These are phyloP conservation scores for Fusarium begoniae DNA, from an alignment of 2,329 filamentous ascomycete species.

Conservation along the genomic window DNA sequence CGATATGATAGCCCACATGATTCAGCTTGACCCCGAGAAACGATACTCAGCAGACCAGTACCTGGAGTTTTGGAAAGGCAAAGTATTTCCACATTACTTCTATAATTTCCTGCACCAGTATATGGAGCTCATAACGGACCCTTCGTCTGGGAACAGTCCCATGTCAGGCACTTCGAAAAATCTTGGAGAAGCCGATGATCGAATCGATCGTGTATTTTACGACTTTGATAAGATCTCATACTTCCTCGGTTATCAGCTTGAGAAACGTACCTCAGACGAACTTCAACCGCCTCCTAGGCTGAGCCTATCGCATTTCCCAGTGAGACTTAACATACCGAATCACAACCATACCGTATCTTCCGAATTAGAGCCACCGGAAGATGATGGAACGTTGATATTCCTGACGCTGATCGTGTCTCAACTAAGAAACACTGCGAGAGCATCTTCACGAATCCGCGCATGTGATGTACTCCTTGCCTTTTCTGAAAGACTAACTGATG, in stretches of 20 bases:
- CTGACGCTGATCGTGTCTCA: constrained; percentile 89
- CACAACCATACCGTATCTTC: constrained; percentile 76
- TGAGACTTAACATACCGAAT: constrained; percentile 87
- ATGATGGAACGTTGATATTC: constrained; percentile 94
- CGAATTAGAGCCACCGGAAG: constrained; percentile 68
- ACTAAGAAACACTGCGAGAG: constrained; percentile 86
- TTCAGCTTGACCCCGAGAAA: constrained; percentile 90
- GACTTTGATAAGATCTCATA: constrained; percentile 99
- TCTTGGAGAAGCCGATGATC: constrained; percentile 87
- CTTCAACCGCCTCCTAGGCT: constrained; percentile 51
- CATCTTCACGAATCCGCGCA: constrained; percentile 86
- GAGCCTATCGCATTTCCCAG: constrained; percentile 74
- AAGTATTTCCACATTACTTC: constrained; percentile 95
- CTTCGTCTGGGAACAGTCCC: constrained; percentile 79
- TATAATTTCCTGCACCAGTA: constrained; percentile 98
- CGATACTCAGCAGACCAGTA: constrained; percentile 95
- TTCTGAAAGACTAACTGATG: constrained; percentile 88
- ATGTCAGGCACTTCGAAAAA: constrained; percentile 74
- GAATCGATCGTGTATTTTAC: constrained; percentile 90
- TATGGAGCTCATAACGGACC: constrained; percentile 94
- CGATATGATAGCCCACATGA: constrained; percentile 94
- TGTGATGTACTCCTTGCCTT: constrained; percentile 94
- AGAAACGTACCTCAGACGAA: constrained; percentile 48
- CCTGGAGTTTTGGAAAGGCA: constrained; percentile 88
- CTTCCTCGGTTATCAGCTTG: constrained; percentile 80